Evolutionary conservation across 768 basidiomycete species (phyloP).

Genomic region (Roridomyces roridus): DNA sequence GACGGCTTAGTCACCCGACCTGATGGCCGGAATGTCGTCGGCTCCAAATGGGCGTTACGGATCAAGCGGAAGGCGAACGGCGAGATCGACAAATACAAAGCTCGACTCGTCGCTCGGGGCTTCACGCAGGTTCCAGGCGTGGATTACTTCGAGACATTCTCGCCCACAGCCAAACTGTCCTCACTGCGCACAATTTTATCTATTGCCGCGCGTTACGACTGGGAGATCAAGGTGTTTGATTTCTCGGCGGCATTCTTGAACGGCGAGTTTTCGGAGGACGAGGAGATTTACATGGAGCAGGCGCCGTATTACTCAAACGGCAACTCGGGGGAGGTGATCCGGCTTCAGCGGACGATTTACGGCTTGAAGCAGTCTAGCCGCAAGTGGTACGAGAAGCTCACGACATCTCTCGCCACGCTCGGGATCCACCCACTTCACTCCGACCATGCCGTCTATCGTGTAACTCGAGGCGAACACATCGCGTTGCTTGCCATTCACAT

Average conservation of each 20-base stretch:
- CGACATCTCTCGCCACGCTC: conserved; percentile 18
- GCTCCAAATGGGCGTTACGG: too few relatives aligned
- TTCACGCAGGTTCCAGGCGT: conserved; percentile 25
- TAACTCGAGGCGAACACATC: conserved; percentile 1
- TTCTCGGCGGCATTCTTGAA: too few relatives aligned
- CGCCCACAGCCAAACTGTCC: not conserved
- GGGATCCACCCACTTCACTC: conserved; percentile 1
- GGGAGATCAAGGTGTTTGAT: conserved; percentile 23
- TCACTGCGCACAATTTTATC: not conserved
- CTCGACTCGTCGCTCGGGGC: not conserved
- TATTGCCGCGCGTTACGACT: conserved; percentile 1
- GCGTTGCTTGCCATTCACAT: conserved; percentile 31
- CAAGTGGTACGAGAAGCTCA: conserved; percentile 34
- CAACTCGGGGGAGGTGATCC: too few relatives aligned
- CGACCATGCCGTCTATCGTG: conserved; percentile 23
- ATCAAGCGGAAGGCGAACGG: conserved; percentile 41
- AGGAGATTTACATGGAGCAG: too few relatives aligned
- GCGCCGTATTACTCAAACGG: too few relatives aligned
- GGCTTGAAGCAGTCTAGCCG: conserved; percentile 40
- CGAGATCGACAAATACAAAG: conserved; percentile 36
- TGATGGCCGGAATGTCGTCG: conserved; percentile 22
- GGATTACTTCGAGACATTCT: conserved; percentile 35
- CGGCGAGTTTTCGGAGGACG: too few relatives aligned
- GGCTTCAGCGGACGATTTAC: too few relatives aligned
- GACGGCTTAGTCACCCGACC: conserved; percentile 28